Evolutionary conservation across 2,329 filamentous ascomycete genomes (phyloP), one percentile per base, ranked within the genome.

Genomic region (Neoscytalidium dimidiatum): DNA sequence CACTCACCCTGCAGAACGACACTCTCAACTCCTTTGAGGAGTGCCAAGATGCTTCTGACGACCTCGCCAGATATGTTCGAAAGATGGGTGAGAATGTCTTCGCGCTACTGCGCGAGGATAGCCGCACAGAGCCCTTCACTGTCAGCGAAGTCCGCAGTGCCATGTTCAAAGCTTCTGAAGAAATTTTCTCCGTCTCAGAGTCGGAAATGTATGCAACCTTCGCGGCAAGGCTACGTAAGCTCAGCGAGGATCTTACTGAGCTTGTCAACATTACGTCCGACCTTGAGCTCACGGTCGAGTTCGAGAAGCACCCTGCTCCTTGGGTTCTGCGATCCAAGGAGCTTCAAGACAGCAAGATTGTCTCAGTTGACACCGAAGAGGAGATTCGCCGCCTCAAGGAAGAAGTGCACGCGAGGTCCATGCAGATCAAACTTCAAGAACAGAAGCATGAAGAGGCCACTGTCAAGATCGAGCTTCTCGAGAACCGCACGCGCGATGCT

Each of bases 401-500:
- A 62, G 90, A 94, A 69, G 86, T 95, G 69, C 88, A 89, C 69
- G 92, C 94, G 72, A 88, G 90, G 21, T 90, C 91, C 3, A 74
- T 79, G 19, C 75, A 81, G 65, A 75, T 85, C 43, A 78, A 75
- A 64, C 71, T 78, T 64, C 78, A 79, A 46, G 92, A 97, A 69
- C 91, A 94, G 74, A 89, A 90, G 38, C 86, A 96, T 61, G 93
- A 96, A 76, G 94, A 96, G 66, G 86, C 92, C 26, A 86, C 90
- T n/a, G 90, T 97, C 70, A 94, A 95, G 77, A 96, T 97, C 70
- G 94, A 97, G 78, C 92, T 95, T 44, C 87, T 98, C 41, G 92
- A 96, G 76, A 91, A 92, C 7, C 86, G 92, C 65, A 94, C 95
- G 89, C 88, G 89, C 65, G 93, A 96, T 73, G 91, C 92, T 5